These are phyloP conservation scores for Stephanodiscus minutulus DNA, from an alignment of 108 stramenopile genomes.

Conservation along the genomic window DNA sequence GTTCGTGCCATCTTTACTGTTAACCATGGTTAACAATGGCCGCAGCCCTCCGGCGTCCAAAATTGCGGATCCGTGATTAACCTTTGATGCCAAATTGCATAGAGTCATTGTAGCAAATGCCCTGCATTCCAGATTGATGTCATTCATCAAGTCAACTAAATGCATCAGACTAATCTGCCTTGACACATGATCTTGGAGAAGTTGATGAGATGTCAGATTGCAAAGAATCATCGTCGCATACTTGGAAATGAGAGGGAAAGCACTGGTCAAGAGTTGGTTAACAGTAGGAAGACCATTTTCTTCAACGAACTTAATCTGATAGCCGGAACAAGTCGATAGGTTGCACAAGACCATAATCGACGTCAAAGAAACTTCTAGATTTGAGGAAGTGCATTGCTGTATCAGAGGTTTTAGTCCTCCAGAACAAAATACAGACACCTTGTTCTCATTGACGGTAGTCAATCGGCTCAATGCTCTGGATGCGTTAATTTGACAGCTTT, in stretches of 20 bases:
- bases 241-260: constrained; percentile 36
- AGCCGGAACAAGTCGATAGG: constrained; percentile 54
- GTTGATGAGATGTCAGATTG: constrained; percentile 60
- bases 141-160: constrained; percentile 52
- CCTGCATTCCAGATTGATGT: constrained; percentile 39
- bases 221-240: constrained; percentile 70
- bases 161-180: constrained; percentile 43
- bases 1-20: constrained; percentile 34
- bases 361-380: constrained; percentile 38
- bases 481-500: constrained; percentile 19
- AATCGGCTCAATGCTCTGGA: constrained; percentile 31
- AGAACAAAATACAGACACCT: constrained; percentile 3
- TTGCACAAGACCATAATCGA: constrained; percentile 76
- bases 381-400: constrained; percentile 38
- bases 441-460: constrained; percentile 33
- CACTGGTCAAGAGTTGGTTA: constrained; percentile 46
- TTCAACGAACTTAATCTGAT: constrained; percentile 58
- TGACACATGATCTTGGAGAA: constrained; percentile 58
- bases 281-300: constrained; percentile 53
- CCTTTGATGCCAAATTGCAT: constrained; percentile 70
- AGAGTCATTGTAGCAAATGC: constrained; percentile 74
- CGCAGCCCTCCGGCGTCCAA: constrained; percentile 62
- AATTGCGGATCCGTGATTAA: constrained; percentile 56
- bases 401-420: constrained; percentile 31
- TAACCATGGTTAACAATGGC: constrained; percentile 54